Conservation (phyloP, 495 filamentous ascomycete genomes). For the Chaetomidium leptoderma region DNA sequence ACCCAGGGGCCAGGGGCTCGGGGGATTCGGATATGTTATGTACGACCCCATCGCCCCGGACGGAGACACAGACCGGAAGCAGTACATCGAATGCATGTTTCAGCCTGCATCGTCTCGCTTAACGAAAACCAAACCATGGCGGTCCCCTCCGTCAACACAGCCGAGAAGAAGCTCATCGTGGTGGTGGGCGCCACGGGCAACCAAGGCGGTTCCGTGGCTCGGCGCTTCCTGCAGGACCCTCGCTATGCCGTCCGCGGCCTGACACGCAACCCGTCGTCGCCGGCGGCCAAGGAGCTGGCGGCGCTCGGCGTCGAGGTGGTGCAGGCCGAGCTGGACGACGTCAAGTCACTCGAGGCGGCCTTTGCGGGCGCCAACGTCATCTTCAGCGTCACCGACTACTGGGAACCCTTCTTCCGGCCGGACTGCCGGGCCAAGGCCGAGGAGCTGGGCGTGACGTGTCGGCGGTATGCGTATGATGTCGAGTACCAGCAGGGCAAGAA, state of each 20-base stretch:
- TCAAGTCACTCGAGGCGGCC: conserved; percentile 35
- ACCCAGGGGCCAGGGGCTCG: too few species aligned
- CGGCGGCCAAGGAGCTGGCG: conserved; percentile 36
- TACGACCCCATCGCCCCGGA: too few species aligned
- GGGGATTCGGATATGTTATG: not conserved
- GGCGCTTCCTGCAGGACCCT: conserved; percentile 35
- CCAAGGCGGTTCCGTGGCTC: conserved; percentile 43
- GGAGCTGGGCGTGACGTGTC: conserved; percentile 29
- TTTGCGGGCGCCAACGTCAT: conserved; percentile 46
- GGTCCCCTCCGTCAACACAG: not conserved
- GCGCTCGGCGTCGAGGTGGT: conserved; percentile 43
- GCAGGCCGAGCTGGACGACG: conserved; percentile 41
- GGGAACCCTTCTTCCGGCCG: conserved; percentile 39
- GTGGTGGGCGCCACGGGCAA: conserved; percentile 44
- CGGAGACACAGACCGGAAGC: not conserved
- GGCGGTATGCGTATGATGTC: conserved; percentile 43
- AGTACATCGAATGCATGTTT: conserved; percentile 1
- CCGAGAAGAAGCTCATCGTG: conserved; percentile 33
- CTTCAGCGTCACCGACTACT: conserved; percentile 52
- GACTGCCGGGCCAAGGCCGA: conserved; percentile 28
- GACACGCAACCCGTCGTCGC: conserved; percentile 44
- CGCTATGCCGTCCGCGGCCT: conserved; percentile 41
- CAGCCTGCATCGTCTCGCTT: not conserved
- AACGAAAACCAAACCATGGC: not conserved
- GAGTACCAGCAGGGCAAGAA: conserved; percentile 53